These are phyloP conservation scores for Lagenidium sp. DNA, from an alignment of 352 stramenopile species.

Conservation along the genomic window DNA sequence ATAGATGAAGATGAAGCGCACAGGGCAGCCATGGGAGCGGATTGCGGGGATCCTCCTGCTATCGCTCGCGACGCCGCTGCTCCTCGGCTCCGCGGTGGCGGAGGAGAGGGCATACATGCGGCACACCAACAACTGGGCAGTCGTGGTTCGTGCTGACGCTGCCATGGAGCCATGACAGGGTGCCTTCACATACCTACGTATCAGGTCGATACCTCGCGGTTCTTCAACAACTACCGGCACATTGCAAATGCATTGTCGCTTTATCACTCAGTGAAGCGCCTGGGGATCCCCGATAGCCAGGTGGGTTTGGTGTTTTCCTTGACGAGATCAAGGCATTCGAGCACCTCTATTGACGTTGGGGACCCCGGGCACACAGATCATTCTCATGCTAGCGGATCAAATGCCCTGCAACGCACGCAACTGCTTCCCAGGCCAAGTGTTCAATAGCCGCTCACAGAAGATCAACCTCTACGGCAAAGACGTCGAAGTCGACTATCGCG, in stretches of 20 bases:
- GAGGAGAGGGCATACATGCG: conserved; percentile 36
- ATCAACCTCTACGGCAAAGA: conserved; percentile 90
- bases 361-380: conserved; percentile 86
- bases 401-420: conserved; percentile 91
- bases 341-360: not conserved
- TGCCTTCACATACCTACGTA: too few relatives aligned
- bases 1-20: too few relatives aligned
- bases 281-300: conserved; percentile 92
- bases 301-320: conserved; percentile 16
- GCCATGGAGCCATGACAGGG: conserved; percentile 1
- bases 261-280: conserved; percentile 89
- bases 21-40: too few relatives aligned
- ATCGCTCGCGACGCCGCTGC: conserved; percentile 8
- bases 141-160: conserved; percentile 37
- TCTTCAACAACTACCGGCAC: conserved; percentile 98
- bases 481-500: conserved; percentile 93
- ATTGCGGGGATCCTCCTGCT: not conserved
- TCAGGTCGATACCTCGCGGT: conserved; percentile 92
- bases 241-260: conserved; percentile 92
- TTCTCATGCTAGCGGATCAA: conserved; percentile 95
- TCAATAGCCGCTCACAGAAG: conserved; percentile 85
- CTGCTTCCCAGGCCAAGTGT: conserved; percentile 86
- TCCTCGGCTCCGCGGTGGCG: conserved; percentile 1
- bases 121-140: conserved; percentile 84
- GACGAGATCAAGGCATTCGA: not conserved